A percentile compares a stretch with the other conserved stretches of the same genome.
Evolutionary conservation across 164 flowering plant species (phyloP).

Genomic region (Protea cynaroides): DNA sequence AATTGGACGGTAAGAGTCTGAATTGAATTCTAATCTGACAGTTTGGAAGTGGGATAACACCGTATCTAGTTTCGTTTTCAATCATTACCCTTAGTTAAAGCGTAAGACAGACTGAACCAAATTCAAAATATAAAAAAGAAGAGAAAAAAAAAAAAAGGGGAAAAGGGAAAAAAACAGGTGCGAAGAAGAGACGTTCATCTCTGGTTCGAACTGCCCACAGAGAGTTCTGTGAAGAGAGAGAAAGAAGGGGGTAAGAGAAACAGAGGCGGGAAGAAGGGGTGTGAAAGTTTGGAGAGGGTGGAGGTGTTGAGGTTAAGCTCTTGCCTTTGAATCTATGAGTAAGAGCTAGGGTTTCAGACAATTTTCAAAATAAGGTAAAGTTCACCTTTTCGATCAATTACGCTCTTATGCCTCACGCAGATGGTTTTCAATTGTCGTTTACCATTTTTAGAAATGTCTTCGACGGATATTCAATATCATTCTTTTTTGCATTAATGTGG

Average conservation of each 20-base stretch:
- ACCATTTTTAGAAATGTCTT: neutral
- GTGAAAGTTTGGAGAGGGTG: neutral
- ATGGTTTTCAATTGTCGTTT: neutral
- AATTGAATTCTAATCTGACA: too few relatives aligned
- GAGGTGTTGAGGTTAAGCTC: conserved; percentile 1
- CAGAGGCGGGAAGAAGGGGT: neutral
- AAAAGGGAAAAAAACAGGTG: neutral
- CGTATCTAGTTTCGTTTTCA: too few relatives aligned
- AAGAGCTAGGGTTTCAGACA: conserved; percentile 4
- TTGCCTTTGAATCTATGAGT: neutral
- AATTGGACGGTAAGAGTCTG: too few relatives aligned
- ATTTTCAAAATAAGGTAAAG: conserved; percentile 4
- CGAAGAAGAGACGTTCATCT: conserved; percentile 10
- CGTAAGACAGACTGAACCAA: too few relatives aligned
- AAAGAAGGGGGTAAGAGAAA: neutral
- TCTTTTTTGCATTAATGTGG: neutral
- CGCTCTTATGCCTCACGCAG: neutral
- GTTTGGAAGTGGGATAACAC: too few relatives aligned
- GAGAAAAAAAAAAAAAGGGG: neutral
- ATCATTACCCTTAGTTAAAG: too few relatives aligned
- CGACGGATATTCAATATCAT: neutral
- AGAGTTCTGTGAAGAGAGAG: neutral
- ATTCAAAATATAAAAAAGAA: too few relatives aligned
- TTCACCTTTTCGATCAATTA: neutral
- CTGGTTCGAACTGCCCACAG: conserved; percentile 5